phyloP scores from a whole-genome alignment of 208 protist genomes.

The Acanthamoeba lenticulata region DNA sequence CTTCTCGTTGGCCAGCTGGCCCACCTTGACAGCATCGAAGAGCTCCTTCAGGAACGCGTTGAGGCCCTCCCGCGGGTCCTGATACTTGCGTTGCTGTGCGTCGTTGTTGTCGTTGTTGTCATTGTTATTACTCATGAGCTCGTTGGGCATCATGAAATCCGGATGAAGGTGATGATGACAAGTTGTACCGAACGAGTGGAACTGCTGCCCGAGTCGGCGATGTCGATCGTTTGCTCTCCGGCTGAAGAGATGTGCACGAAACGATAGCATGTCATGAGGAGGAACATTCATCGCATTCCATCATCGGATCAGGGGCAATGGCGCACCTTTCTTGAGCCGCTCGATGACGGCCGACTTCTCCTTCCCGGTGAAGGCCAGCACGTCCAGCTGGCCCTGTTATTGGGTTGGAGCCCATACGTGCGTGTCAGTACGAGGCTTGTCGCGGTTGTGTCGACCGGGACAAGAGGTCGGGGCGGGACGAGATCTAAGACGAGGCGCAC shows the following conservation, averaged over 20 bases:
- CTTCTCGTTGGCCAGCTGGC: slow-evolving; percentile 56
- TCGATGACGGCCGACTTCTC: slow-evolving; percentile 51
- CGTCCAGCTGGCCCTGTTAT: neutral
- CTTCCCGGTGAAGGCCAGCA: slow-evolving; percentile 27
- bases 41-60: slow-evolving; percentile 54
- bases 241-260: neutral
- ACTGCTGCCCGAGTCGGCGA: slow-evolving; percentile 9
- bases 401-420: too few species aligned
- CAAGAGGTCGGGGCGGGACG: too few species aligned
- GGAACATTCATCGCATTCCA: neutral
- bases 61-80: slow-evolving; percentile 31
- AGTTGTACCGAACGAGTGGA: neutral
- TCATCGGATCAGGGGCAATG: neutral
- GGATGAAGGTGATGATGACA: too few species aligned
- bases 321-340: neutral
- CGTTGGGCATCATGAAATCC: too few species aligned
- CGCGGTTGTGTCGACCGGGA: too few species aligned
- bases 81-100: slow-evolving; percentile 47
- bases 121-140: too few species aligned
- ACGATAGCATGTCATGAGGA: neutral
- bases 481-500: too few species aligned
- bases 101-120: too few species aligned
- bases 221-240: neutral
- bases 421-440: too few species aligned
- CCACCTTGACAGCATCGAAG: slow-evolving; percentile 57